These are phyloP conservation scores for Candida hispaniensis DNA, from an alignment of 805 yeast species.

Conservation along the genomic window DNA sequence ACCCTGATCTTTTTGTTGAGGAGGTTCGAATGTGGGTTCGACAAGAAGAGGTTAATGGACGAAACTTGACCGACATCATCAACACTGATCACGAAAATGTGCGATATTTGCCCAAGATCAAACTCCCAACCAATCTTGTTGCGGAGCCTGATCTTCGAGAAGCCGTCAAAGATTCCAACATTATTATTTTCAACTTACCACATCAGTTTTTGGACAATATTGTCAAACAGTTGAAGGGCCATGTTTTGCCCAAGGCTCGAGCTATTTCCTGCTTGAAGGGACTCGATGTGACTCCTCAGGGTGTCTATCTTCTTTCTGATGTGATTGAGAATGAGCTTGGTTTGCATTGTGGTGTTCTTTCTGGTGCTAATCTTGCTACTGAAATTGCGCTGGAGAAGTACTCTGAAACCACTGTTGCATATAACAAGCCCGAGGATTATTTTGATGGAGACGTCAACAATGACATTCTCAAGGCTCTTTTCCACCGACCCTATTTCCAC, in stretches of 20 bases:
- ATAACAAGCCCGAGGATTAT: constrained; percentile 60
- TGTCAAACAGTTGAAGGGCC: constrained; percentile 64
- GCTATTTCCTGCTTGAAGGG: constrained; percentile 97
- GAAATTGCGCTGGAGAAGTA: constrained; percentile 93
- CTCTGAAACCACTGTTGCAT: constrained; percentile 97
- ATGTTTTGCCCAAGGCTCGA: constrained; percentile 57
- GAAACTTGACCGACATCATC: constrained; percentile 79
- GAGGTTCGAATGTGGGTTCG: constrained; percentile 95
- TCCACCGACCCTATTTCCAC: constrained; percentile 98
- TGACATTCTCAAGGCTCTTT: constrained; percentile 59
- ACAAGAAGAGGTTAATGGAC: constrained; percentile 68
- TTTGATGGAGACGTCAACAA: constrained; percentile 65
- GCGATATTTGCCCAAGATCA: constrained; percentile 81
- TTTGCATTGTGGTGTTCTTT: constrained; percentile 87
- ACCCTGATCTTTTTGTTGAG: constrained; percentile 59
- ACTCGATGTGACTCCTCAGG: constrained; percentile 73
- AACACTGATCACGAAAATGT: constrained; percentile 89
- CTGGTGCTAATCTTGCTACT: constrained; percentile 95
- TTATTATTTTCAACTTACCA: constrained; percentile 88
- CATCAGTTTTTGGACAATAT: constrained; percentile 86
- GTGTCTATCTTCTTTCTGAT: constrained; percentile 73
- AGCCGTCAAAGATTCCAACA: constrained; percentile 72
- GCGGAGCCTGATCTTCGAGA: constrained; percentile 79
- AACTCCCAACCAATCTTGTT: constrained; percentile 70
- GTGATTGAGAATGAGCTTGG: constrained; percentile 72